Evolutionary conservation across 2,329 filamentous ascomycete species (phyloP), one percentile per base, ranked within the genome.

Genomic region (Pseudodiploospora longispora): DNA sequence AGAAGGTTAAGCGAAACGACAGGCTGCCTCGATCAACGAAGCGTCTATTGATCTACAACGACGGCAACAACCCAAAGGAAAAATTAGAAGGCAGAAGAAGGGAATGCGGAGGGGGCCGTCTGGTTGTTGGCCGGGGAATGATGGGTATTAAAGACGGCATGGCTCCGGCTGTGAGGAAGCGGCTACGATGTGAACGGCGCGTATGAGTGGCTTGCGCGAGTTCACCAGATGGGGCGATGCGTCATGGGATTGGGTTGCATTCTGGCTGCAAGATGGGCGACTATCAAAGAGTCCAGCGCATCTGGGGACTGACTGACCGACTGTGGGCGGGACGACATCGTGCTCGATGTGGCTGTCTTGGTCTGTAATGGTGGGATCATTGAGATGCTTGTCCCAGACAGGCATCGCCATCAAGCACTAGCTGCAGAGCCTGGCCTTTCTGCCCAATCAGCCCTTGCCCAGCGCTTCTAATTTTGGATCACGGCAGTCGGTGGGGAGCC

Each of bases 11-110:
- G 32, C 36, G 28, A 53, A 68, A 67, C 53, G 65, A 67, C 59
- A 63, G 66, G 62, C 60, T 65, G 61, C 63, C 60, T 67, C 64
- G 67, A 48, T 69, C 67, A 68, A 70, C 66, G 64, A 69, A 65
- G 59, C 58, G 44, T 59, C 59, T 61, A 59, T 48, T 47, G 49
- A 55, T 57, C 47, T 54, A 56, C 47, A 57, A 56, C 19, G 19
- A 19, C 19, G 43, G 55, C 51, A 53, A 49, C 38, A 50, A 49
- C 35, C 52, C 51, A 54, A 50, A 52, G 29, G 55, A 51, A 53
- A 47, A 46, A 52, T 53, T 56, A 51, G 54, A 49, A 58, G 56
- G 56, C 53, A 53, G 56, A 59, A 63, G 61, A 59, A 59, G 57
- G 52, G 57, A 63, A 59, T 58, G 55, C 50, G 56, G 54, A 63